Evolutionary conservation across 805 yeast genomes (phyloP).

Genomic region (Maudiozyma pseudohumilis): DNA sequence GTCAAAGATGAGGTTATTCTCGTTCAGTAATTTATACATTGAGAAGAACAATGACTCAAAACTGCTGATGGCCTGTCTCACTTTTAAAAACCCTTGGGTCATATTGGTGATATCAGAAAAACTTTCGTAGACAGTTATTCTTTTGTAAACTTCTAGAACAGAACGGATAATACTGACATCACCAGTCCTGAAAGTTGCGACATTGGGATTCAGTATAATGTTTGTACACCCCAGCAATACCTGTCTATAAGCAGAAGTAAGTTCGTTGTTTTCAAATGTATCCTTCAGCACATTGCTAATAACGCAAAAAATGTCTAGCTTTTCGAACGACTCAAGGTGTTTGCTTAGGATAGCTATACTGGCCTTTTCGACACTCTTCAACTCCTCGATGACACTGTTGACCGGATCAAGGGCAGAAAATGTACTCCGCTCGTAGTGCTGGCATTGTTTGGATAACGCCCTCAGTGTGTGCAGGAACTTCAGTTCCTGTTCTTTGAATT

Average conservation of each 20-base stretch:
- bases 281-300: neutral
- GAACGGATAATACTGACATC: neutral
- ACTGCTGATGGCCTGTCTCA: neutral
- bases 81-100: conserved; percentile 2
- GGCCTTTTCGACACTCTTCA: neutral
- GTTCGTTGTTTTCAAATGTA: neutral
- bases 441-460: conserved; percentile 3
- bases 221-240: neutral
- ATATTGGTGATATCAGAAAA: neutral
- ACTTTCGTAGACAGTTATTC: neutral
- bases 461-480: conserved; percentile 2
- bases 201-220: conserved; percentile 1
- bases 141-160: neutral
- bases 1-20: conserved; percentile 13
- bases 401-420: conserved; percentile 3
- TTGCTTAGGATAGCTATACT: conserved; percentile 1
- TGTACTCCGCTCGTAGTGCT: neutral
- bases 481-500: conserved; percentile 2
- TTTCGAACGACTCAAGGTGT: conserved; percentile 2
- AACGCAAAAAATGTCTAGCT: neutral
- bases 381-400: neutral
- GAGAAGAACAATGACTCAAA: conserved; percentile 6
- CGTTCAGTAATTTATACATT: conserved; percentile 7
- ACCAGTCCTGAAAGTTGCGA: conserved; percentile 3
- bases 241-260: neutral